These are phyloP conservation scores for Microstegium vimineum DNA, from an alignment of 176 grass and related monocot species.

Conservation along the genomic window DNA sequence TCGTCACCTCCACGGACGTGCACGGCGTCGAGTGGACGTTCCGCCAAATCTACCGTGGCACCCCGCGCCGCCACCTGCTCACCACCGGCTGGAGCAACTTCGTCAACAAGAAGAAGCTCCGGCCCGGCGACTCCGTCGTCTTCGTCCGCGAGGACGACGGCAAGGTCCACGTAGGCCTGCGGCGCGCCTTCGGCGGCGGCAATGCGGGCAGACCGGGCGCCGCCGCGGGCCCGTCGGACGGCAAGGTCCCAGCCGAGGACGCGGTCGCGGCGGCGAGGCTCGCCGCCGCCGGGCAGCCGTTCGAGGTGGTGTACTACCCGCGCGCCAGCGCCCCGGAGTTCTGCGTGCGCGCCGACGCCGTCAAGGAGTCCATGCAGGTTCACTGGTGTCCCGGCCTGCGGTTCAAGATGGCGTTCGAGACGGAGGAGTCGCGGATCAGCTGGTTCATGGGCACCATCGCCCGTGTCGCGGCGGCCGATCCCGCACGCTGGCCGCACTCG, in stretches of 20 bases:
- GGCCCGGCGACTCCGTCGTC: conserved; percentile 76
- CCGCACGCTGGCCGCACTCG: conserved; percentile 58
- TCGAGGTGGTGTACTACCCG: conserved; percentile 86
- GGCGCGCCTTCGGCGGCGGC: conserved; percentile 29
- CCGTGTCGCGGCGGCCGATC: conserved; percentile 51
- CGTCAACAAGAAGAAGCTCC: conserved; percentile 79
- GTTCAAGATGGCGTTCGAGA: conserved; percentile 98
- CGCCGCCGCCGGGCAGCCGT: conserved; percentile 53
- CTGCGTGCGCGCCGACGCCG: conserved; percentile 50
- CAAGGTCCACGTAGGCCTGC: conserved; percentile 64
- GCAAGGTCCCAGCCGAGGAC: conserved; percentile 50
- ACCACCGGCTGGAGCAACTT: conserved; percentile 92
- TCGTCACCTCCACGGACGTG: conserved; percentile 60
- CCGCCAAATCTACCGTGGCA: conserved; percentile 95
- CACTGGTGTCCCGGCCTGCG: conserved; percentile 70
- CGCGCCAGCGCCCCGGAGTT: conserved; percentile 65
- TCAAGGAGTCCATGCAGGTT: conserved; percentile 50
- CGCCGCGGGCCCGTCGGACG: conserved; percentile 14
- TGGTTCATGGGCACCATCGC: conserved; percentile 94
- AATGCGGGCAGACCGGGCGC: background rate
- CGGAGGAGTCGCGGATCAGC: conserved; percentile 94
- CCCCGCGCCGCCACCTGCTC: conserved; percentile 80
- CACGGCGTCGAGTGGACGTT: conserved; percentile 83
- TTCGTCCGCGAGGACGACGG: conserved; percentile 68
- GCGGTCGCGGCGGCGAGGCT: conserved; percentile 51